Conservation (phyloP, 2,329 filamentous ascomycete genomes). For the Xylaria polymorpha region DNA sequence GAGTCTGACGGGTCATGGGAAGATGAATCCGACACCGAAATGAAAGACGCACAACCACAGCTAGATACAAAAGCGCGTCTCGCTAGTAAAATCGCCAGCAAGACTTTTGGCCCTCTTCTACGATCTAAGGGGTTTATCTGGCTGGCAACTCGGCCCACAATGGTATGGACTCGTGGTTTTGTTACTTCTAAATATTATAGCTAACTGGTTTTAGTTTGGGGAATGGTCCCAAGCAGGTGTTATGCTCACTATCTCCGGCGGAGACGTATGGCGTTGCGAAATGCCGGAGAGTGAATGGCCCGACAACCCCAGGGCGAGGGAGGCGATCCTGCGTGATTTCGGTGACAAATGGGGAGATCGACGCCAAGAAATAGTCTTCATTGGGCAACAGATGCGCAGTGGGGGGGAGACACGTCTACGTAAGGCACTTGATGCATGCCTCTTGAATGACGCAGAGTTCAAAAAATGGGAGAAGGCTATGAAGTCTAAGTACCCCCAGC, state of each 20-base stretch:
- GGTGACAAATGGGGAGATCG: slow-evolving; percentile 74
- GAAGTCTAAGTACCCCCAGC: slow-evolving; percentile 40
- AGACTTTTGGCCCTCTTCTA: slow-evolving; percentile 66
- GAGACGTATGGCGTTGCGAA: slow-evolving; percentile 69
- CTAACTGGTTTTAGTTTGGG: slow-evolving; percentile 55
- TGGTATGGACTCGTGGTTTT: slow-evolving; percentile 41
- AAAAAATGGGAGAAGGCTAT: slow-evolving; percentile 50
- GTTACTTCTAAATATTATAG: not conserved
- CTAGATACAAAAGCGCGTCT: slow-evolving; percentile 55
- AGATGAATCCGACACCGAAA: slow-evolving; percentile 36
- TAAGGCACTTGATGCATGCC: slow-evolving; percentile 66
- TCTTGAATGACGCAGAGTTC: slow-evolving; percentile 71
- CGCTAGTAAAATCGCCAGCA: slow-evolving; percentile 65
- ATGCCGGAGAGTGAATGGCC: slow-evolving; percentile 64
- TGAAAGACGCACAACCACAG: slow-evolving; percentile 46
- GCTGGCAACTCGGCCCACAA: slow-evolving; percentile 67
- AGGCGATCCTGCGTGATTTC: slow-evolving; percentile 62
- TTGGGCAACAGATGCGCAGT: slow-evolving; percentile 72
- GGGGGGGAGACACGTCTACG: slow-evolving; percentile 57
- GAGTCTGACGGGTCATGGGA: slow-evolving; percentile 36
- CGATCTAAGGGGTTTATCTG: slow-evolving; percentile 73
- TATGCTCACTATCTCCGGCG: slow-evolving; percentile 70
- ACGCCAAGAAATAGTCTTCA: slow-evolving; percentile 78
- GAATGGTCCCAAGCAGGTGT: slow-evolving; percentile 74
- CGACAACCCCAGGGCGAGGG: slow-evolving; percentile 59